These are phyloP conservation scores for Curvularia hawaiiensis DNA, from an alignment of 2,329 filamentous ascomycete genomes.

Conservation along the genomic window DNA sequence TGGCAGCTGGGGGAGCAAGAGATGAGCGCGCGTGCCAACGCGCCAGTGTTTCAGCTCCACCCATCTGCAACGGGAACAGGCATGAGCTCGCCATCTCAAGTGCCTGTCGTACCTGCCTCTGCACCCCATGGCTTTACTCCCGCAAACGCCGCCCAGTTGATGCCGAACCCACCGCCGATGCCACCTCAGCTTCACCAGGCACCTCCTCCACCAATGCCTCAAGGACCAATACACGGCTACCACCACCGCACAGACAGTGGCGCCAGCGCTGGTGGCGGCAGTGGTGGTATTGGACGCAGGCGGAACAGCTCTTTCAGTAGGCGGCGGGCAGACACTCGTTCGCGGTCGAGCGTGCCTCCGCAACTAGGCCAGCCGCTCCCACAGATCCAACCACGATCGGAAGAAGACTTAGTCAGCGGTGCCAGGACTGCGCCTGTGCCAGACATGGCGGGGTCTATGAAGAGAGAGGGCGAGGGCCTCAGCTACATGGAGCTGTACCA, in stretches of 20 bases:
- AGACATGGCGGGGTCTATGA: slow-evolving; percentile 35
- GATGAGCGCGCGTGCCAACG: slow-evolving; percentile 90
- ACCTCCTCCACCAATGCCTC: slow-evolving; percentile 30
- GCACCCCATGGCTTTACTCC: slow-evolving; percentile 44
- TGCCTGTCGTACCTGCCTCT: slow-evolving; percentile 31
- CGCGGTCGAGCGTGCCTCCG: slow-evolving; percentile 45
- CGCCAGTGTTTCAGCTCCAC: slow-evolving; percentile 74
- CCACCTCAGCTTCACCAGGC: slow-evolving; percentile 35
- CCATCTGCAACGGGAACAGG: slow-evolving; percentile 43
- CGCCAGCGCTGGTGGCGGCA: slow-evolving; percentile 30
- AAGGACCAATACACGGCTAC: slow-evolving; percentile 37
- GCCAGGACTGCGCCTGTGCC: slow-evolving; percentile 43
- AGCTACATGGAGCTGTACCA: slow-evolving; percentile 40
- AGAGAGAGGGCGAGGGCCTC: slow-evolving; percentile 35
- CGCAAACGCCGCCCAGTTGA: slow-evolving; percentile 46
- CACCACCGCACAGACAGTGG: slow-evolving; percentile 44
- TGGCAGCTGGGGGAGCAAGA: slow-evolving; percentile 94
- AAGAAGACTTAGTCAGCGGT: slow-evolving; percentile 42
- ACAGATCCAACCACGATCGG: slow-evolving; percentile 40
- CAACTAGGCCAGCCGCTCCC: slow-evolving; percentile 42
- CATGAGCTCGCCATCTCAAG: slow-evolving; percentile 38
- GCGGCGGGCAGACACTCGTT: slow-evolving; percentile 37
- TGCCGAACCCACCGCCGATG: slow-evolving; percentile 33
- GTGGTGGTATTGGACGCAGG: slow-evolving; percentile 19
- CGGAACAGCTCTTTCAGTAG: slow-evolving; percentile 44